These are phyloP conservation scores for Blastomyces emzantsi DNA, from an alignment of 2,329 filamentous ascomycete genomes.

Conservation along the genomic window DNA sequence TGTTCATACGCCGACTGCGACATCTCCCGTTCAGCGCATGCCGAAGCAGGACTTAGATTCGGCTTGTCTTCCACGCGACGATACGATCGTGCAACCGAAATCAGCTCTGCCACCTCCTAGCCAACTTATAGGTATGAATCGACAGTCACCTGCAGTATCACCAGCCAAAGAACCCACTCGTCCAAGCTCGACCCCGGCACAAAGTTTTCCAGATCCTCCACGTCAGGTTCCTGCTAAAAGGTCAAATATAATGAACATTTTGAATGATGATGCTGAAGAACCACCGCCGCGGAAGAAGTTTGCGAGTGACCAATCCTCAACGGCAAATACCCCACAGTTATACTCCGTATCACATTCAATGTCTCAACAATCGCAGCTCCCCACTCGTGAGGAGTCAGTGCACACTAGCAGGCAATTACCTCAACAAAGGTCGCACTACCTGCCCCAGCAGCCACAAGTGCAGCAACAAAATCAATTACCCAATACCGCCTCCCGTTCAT, in stretches of 20 bases:
- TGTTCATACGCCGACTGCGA: constrained; percentile 10
- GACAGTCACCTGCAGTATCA: constrained; percentile 18
- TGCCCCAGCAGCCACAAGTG: constrained; percentile 13
- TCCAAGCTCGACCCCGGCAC: constrained; percentile 25
- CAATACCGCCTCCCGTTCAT: constrained; percentile 22
- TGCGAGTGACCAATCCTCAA: constrained; percentile 31
- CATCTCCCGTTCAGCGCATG: constrained; percentile 14
- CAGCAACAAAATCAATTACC: constrained; percentile 17
- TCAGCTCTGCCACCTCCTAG: constrained; percentile 8
- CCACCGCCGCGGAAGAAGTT: constrained; percentile 37
- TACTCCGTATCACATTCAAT: constrained; percentile 22
- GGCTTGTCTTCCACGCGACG: constrained; percentile 5
- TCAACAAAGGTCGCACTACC: constrained; percentile 15
- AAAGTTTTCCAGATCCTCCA: constrained; percentile 27
- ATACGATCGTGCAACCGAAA: constrained; percentile 7
- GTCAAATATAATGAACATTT: constrained; percentile 42
- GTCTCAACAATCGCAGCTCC: constrained; percentile 19
- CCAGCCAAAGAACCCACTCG: constrained; percentile 31
- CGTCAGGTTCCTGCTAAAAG: constrained; percentile 40
- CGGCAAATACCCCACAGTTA: constrained; percentile 20
- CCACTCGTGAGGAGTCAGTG: constrained; percentile 22
- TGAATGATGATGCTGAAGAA: constrained; percentile 42
- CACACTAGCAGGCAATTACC: constrained; percentile 12
- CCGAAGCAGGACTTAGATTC: constrained; percentile 12
- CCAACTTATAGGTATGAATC: constrained; percentile 8